Evolutionary conservation across 306 rosid species (phyloP), one percentile per base, ranked within the genome.

Genomic region (Sesbania bispinosa): DNA sequence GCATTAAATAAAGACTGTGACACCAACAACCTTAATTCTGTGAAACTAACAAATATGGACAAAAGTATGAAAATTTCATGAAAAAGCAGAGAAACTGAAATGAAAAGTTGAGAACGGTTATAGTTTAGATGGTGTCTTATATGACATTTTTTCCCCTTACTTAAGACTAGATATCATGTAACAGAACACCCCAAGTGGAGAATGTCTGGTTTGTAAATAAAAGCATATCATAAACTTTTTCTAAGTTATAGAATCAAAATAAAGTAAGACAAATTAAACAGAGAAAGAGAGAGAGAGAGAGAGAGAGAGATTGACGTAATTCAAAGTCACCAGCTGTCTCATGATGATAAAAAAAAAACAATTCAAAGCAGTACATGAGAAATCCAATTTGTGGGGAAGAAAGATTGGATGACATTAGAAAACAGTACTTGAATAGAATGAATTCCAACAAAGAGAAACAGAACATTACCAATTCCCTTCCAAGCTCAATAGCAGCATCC

Each of bases 401-500:
- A 43, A 48, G 54, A 32, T 36, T 18, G 36, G 27, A 10, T 19
- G 63, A 14, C n/a, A n/a, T n/a, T n/a, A n/a, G n/a, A n/a, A n/a
- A n/a, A n/a, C n/a, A n/a, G n/a, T n/a, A 47, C 18, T 39, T 8
- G 11, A 35, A 60, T 7, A 41, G 62, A 52, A 52, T 16, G 48
- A 52, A 52, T 16, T 41, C 3, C 8, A 30, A 2, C 0, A 26
- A 32, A 46, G 15, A 46, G 35, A 21, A 53, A 58, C 7, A 32
- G 6, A 32, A 60, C 2, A 55, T 78, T 88, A 93, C 98, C 90
- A 93, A 79, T 78, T 88, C 97, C 54, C 67, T 81, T 65, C 89
- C 98, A 55, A 93, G 98, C 76, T 90, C 94, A 79, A 90, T 87
- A 76, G 98, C 97, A 78, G 98, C 94, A 29, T 93, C 98, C 69